A percentile compares a stretch with the other conserved stretches of the same genome.
phyloP scores from a whole-genome alignment of 2,329 filamentous ascomycete genomes.

The Rugonectria rugulosa region DNA sequence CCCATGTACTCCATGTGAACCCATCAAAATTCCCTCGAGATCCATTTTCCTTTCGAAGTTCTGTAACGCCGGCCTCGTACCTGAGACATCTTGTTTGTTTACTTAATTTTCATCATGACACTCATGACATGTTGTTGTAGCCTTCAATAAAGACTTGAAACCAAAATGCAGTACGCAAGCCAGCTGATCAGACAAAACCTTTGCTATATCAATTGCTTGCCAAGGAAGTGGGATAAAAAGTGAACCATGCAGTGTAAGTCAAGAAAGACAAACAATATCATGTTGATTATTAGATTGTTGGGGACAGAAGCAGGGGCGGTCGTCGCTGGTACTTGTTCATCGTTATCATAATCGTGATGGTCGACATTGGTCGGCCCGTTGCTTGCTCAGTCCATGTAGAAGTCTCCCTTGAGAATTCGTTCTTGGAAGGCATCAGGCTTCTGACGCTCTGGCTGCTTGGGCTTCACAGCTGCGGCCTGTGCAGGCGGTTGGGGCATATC shows the following conservation, averaged over 20 bases:
- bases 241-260: slow-evolving; percentile 21
- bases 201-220: slow-evolving; percentile 18
- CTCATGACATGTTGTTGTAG: slow-evolving; percentile 12
- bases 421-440: slow-evolving; percentile 97
- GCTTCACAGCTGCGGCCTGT: slow-evolving; percentile 56
- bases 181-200: slow-evolving; percentile 29
- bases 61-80: slow-evolving; percentile 24
- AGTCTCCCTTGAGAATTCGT: slow-evolving; percentile 95
- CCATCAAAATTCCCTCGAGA: slow-evolving; percentile 15
- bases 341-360: slow-evolving; percentile 29
- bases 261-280: slow-evolving; percentile 9
- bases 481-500: slow-evolving; percentile 67
- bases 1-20: neutral
- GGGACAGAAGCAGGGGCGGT: slow-evolving; percentile 21
- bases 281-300: slow-evolving; percentile 24
- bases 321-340: slow-evolving; percentile 24
- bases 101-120: slow-evolving; percentile 24
- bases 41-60: slow-evolving; percentile 13
- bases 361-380: slow-evolving; percentile 4
- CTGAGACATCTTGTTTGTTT: slow-evolving; percentile 24
- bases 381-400: slow-evolving; percentile 87
- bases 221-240: no score
- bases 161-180: slow-evolving; percentile 24
- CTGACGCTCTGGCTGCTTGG: slow-evolving; percentile 52
- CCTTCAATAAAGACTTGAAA: no score